phyloP scores from a whole-genome alignment of 768 basidiomycete species.

The Russula compacta region DNA sequence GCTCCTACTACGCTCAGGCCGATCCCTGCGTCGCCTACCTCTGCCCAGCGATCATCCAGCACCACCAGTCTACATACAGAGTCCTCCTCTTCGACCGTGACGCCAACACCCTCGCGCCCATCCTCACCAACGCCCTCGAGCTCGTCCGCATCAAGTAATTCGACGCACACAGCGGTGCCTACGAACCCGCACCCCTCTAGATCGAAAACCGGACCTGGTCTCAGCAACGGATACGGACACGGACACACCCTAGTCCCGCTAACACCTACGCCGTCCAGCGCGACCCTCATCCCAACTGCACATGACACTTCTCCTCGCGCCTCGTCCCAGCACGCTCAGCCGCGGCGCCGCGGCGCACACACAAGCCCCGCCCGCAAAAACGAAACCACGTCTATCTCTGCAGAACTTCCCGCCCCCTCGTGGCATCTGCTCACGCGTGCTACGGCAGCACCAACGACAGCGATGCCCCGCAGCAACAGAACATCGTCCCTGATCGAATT shows the following conservation, averaged over 20 bases:
- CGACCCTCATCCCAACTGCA: not conserved
- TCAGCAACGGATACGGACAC: not conserved
- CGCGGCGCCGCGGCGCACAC: not conserved
- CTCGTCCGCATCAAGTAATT: slow-evolving; percentile 16
- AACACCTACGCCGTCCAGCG: not conserved
- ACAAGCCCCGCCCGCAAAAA: not conserved
- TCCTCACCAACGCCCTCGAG: slow-evolving; percentile 17
- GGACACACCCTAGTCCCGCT: not conserved
- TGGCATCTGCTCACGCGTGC: not conserved
- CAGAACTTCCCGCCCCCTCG: not conserved
- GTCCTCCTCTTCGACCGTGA: slow-evolving; percentile 4
- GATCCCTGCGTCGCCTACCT: not conserved
- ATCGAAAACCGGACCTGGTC: not conserved
- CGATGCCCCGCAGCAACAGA: not conserved
- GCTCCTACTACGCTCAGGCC: not conserved
- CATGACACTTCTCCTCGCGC: slow-evolving; percentile 1
- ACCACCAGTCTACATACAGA: not conserved
- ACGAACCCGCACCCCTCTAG: slow-evolving; percentile 6
- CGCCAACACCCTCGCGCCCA: slow-evolving; percentile 18
- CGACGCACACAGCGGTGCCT: slow-evolving; percentile 19
- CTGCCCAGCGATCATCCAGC: not conserved
- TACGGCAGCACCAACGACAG: not conserved
- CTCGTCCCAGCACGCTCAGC: not conserved
- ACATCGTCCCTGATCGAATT: not conserved
- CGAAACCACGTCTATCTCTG: not conserved